A percentile compares a stretch with the other conserved stretches of the same genome.
Evolutionary conservation across 164 flowering plant species (phyloP).

Genomic region (Tetrastigma voinierianum): DNA sequence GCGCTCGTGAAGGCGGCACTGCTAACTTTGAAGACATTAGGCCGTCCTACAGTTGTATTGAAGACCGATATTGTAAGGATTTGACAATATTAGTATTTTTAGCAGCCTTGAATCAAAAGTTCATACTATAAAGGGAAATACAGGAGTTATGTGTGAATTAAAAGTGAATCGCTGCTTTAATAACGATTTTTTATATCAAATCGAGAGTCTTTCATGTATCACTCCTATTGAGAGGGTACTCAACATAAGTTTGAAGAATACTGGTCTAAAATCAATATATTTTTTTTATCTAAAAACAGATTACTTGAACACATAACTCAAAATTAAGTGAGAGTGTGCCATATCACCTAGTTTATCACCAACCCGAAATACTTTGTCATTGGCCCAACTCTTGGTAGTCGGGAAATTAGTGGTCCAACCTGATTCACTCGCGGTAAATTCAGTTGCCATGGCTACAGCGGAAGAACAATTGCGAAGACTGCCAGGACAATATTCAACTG

Average conservation of each 20-base stretch:
- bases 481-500: too few species aligned
- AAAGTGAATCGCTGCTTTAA: too few species aligned
- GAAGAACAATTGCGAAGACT: too few species aligned
- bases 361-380: slow-evolving; percentile 4
- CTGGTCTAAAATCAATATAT: too few species aligned
- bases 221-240: too few species aligned
- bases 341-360: slow-evolving; percentile 15
- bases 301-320: too few species aligned
- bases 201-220: too few species aligned
- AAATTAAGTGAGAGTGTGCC: background rate
- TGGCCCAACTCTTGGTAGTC: slow-evolving; percentile 17
- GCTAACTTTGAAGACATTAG: slow-evolving; percentile 10
- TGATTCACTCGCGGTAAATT: slow-evolving; percentile 14
- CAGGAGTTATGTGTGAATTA: too few species aligned
- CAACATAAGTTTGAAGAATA: too few species aligned
- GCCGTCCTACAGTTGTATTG: background rate
- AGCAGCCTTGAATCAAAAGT: background rate
- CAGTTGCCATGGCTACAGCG: slow-evolving; percentile 1
- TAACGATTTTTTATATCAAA: too few species aligned
- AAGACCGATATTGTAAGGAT: background rate
- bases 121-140: background rate
- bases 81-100: background rate
- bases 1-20: slow-evolving; percentile 1
- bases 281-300: too few species aligned
- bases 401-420: slow-evolving; percentile 18